Percentiles rank a stretch among this genome's conserved stretches.
phyloP scores from a whole-genome alignment of 768 basidiomycete species.

The Daedaleopsis nitida region DNA sequence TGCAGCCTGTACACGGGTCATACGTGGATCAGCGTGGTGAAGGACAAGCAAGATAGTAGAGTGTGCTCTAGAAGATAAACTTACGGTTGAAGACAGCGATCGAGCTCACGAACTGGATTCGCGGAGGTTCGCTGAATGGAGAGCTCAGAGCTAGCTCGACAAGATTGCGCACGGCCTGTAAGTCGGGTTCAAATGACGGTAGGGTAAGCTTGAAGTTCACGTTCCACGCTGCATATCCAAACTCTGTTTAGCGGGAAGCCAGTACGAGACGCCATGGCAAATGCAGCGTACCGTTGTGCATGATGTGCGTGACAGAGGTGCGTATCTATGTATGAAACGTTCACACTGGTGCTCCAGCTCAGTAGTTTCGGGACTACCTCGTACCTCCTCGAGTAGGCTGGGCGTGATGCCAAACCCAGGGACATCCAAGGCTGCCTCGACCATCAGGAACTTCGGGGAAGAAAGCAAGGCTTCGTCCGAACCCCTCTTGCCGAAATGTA shows the following conservation, averaged over 20 bases:
- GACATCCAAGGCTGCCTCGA: conserved; percentile 34
- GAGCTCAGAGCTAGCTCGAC: conserved; percentile 23
- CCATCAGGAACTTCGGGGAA: conserved; percentile 34
- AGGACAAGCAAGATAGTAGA: background rate
- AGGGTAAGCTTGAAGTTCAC: conserved; percentile 41
- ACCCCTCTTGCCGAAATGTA: conserved; percentile 33
- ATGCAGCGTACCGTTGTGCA: conserved; percentile 10
- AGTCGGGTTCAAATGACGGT: conserved; percentile 32
- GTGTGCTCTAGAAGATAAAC: background rate
- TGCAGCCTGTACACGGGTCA: background rate
- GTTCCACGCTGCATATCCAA: conserved; percentile 34
- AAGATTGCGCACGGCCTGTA: conserved; percentile 18
- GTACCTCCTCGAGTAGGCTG: conserved; percentile 13
- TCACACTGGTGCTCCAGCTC: background rate
- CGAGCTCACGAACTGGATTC: conserved; percentile 23
- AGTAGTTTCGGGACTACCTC: background rate
- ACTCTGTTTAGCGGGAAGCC: background rate
- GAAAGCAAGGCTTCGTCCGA: conserved; percentile 31
- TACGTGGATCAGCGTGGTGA: background rate
- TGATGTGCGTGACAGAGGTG: conserved; percentile 11
- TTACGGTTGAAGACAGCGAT: conserved; percentile 19
- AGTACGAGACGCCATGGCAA: background rate
- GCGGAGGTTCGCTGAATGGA: conserved; percentile 4
- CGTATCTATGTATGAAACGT: background rate
- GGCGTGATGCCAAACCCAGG: conserved; percentile 19